Evolutionary conservation across 495 filamentous ascomycete genomes (phyloP).

Genomic region (Penicillium odoratum): DNA sequence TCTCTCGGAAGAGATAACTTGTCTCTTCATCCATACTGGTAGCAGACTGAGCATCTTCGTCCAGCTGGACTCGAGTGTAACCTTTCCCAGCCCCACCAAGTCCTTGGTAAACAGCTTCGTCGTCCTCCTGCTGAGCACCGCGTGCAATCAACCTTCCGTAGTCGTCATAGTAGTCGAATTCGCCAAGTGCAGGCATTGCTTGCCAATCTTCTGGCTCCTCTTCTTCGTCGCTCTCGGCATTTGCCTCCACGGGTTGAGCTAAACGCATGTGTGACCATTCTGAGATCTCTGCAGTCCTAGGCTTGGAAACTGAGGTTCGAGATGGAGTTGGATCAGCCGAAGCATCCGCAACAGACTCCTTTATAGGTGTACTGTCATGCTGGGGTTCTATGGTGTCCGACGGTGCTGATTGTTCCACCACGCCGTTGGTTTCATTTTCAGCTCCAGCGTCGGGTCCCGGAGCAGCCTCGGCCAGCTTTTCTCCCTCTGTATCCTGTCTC

Average conservation of each 20-base stretch:
- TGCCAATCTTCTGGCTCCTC: slow-evolving; percentile 74
- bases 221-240: slow-evolving; percentile 39
- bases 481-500: slow-evolving; percentile 11
- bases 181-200: slow-evolving; percentile 87
- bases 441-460: slow-evolving; percentile 2
- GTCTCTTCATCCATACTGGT: slow-evolving; percentile 99
- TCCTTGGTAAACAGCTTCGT: slow-evolving; percentile 68
- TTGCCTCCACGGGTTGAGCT: slow-evolving; percentile 49
- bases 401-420: slow-evolving; percentile 4
- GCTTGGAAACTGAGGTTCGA: slow-evolving; percentile 23
- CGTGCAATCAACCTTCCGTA: slow-evolving; percentile 81
- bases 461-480: background rate
- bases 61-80: slow-evolving; percentile 88
- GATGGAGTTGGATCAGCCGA: slow-evolving; percentile 10
- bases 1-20: slow-evolving; percentile 84
- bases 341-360: slow-evolving; percentile 1
- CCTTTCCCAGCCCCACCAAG: slow-evolving; percentile 89
- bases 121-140: slow-evolving; percentile 69
- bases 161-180: slow-evolving; percentile 94
- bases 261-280: slow-evolving; percentile 93
- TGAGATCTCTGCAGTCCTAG: slow-evolving; percentile 49
- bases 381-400: slow-evolving; percentile 2
- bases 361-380: background rate
- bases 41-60: slow-evolving; percentile 90
- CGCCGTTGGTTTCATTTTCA: slow-evolving; percentile 2